A percentile compares a stretch with the other conserved stretches of the same genome.
These are phyloP conservation scores for Neocucurbitaria cava DNA, from an alignment of 2,329 filamentous ascomycete species.

Conservation along the genomic window DNA sequence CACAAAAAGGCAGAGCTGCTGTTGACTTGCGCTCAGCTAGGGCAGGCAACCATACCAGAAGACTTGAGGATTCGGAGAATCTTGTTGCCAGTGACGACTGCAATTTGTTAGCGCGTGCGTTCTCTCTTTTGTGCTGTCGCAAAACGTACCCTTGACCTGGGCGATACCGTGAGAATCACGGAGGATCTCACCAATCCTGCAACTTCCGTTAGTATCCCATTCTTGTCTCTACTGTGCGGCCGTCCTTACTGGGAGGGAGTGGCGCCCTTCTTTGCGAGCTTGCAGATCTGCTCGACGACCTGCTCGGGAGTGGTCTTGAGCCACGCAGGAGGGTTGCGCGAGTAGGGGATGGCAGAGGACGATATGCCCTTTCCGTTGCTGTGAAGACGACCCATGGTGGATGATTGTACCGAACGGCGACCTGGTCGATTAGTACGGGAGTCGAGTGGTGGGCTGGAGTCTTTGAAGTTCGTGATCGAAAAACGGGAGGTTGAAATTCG, in stretches of 20 bases:
- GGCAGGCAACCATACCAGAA: constrained; percentile 76
- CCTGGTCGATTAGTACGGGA: constrained; percentile 34
- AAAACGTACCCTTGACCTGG: constrained; percentile 87
- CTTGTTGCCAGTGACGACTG: constrained; percentile 81
- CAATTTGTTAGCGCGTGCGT: constrained; percentile 46
- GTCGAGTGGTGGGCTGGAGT: constrained; percentile 29
- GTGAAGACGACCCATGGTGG: constrained; percentile 96
- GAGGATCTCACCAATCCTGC: constrained; percentile 92
- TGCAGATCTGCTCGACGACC: constrained; percentile 99
- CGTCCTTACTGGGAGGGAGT: constrained; percentile 78
- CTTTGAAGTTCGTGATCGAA: constrained; percentile 22
- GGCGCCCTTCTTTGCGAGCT: constrained; percentile 98
- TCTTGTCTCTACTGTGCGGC: neutral
- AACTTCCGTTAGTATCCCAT: constrained; percentile 14
- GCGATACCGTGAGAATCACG: constrained; percentile 98
- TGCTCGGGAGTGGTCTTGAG: constrained; percentile 98
- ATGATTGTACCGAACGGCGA: constrained; percentile 30
- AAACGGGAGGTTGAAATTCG: constrained; percentile 24
- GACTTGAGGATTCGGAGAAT: constrained; percentile 99
- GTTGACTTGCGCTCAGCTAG: constrained; percentile 50
- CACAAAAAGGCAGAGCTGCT: constrained; percentile 38
- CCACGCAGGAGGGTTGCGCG: constrained; percentile 89
- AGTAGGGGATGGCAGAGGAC: constrained; percentile 95
- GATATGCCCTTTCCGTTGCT: constrained; percentile 99
- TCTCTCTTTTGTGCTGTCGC: constrained; percentile 1